Base-by-base conservation (phyloP, 768 basidiomycete species). In the Daedaleopsis nitida region DNA sequence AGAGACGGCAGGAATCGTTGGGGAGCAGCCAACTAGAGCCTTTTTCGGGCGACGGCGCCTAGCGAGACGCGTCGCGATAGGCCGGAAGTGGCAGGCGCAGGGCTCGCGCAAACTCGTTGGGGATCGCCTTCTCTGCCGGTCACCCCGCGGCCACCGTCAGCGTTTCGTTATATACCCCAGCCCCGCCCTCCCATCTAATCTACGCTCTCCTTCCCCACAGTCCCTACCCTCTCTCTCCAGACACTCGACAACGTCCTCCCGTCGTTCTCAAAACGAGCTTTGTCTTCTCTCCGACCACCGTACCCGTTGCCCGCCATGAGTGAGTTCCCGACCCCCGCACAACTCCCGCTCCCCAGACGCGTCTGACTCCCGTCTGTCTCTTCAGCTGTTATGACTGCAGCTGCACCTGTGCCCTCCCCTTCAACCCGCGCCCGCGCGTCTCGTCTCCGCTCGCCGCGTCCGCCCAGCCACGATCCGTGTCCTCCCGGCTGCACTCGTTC, bases 381-480 rank as follows among this genome's bases (percentile, higher is more conserved):
- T n/a, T n/a, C 58, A 68, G 68, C 69, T 58, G 60, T 66, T 62
- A 72, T 65, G 58, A 66, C 69, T 34, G 63, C 63, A 43, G 50
- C 65, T 53, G 56, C 63, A 43, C 27, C 58, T 51, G 53, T n/a
- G n/a, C n/a, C 54, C 47, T 65, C 68, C 14, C 52, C 64, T 58
- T 66, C 65, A 64, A 59, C 63, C 63, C 64, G 16, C 59, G 64
- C 16, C 70, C 73, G 38, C 69, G 78, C 63, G 78, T 86, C 51
- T 82, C 88, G 5, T 90, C 88, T 6, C 87, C 89, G 0, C 81
- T 88, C 58, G 86, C 87, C 60, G 76, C 54, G 72, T 68, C 68
- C 72, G 78, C 70, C 57, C 73, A 59, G 23, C 72, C 72, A 19
- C 68, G 73, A 54, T 64, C 72, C 51, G 23, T 69, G 3, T 76